Base-by-base conservation (phyloP, 1,284 basidiomycete genomes). In the Wallemia ichthyophaga region DNA sequence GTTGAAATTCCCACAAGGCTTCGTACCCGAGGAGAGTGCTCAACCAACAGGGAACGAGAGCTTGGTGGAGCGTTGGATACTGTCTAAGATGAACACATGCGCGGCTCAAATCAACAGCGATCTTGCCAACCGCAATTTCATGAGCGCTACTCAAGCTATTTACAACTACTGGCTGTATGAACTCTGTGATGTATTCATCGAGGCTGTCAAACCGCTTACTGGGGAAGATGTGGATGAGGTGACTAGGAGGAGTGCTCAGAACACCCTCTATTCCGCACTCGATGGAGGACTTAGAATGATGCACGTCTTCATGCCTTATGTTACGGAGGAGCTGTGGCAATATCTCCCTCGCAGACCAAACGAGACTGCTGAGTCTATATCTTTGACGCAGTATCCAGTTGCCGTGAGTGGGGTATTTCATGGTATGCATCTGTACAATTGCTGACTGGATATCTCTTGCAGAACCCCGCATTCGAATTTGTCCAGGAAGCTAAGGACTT, bases 131-230 rank as follows among this genome's bases (percentile, higher is more conserved):
- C 79, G 92, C 60, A 89, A 91, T 69, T 98, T 98, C 73, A 89
- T 92, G 81, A 74, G 76, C 19, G 91, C 89, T 1, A 92, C 92
- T 0, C 81, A 75, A 2, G 76, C 79, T 0, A 82, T 80, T 0
- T 82, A 96, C 74, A 86, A 87, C 67, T 98, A 94, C 74, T 99
- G 94, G 92, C 72, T 98, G 59, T 94, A 98, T 70, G 92, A 98
- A 71, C 74, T 98, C 23, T 99, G 94, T 68, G 94, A 98, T 67
- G 89, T 98, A 57, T 98, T 92, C 73, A 98, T 98, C 63, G 86
- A 94, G 77, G 91, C 87, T 2, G 94, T 92, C 80, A 96, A 98
- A 71, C 88, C 89, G 1, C 84, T 96, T 78, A 85, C 85, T 2
- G 88, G 92, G 63, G 78, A 80, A 25, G 76, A 78, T 25, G 80